A percentile compares a stretch with the other conserved stretches of the same genome.
These are phyloP conservation scores for Pestalotiopsis fici DNA, from an alignment of 2,329 filamentous ascomycete species.

Conservation along the genomic window DNA sequence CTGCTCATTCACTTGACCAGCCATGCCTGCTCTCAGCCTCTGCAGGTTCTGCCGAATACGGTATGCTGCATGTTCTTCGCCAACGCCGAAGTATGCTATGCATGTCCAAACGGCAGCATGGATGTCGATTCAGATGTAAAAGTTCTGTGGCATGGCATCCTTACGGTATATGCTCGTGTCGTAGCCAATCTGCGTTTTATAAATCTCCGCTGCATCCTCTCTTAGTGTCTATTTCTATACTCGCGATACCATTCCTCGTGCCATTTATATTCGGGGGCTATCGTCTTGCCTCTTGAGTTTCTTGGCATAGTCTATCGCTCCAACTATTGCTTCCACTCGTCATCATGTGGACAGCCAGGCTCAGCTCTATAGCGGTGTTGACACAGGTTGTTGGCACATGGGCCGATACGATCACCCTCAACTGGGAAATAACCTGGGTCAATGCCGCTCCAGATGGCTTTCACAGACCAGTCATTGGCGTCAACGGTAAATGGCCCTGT, in stretches of 20 bases:
- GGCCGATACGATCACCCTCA: slow-evolving; percentile 50
- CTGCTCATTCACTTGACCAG: not conserved
- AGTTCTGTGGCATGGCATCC: not conserved
- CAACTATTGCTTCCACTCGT: not conserved
- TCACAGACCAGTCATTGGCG: slow-evolving; percentile 59
- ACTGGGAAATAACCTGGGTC: slow-evolving; percentile 65
- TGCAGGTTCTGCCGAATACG: not conserved
- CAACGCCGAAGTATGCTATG: not conserved
- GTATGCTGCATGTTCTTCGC: not conserved
- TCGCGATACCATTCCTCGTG: not conserved
- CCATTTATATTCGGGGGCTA: not conserved
- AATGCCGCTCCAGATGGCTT: slow-evolving; percentile 62
- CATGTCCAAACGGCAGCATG: not conserved
- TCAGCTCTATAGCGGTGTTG: slow-evolving; percentile 15
- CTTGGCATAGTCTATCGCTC: not conserved
- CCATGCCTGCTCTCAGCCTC: not conserved
- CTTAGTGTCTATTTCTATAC: not conserved
- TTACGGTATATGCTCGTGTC: not conserved
- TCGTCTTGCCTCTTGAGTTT: not conserved
- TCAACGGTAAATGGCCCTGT: slow-evolving; percentile 67
- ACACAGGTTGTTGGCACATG: slow-evolving; percentile 22
- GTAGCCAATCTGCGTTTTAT: not conserved
- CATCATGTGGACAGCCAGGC: not conserved
- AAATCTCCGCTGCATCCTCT: slow-evolving; percentile 1
- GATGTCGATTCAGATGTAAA: not conserved